Evolutionary conservation across 306 rosid genomes (phyloP).

Genomic region (Geum urbanum): DNA sequence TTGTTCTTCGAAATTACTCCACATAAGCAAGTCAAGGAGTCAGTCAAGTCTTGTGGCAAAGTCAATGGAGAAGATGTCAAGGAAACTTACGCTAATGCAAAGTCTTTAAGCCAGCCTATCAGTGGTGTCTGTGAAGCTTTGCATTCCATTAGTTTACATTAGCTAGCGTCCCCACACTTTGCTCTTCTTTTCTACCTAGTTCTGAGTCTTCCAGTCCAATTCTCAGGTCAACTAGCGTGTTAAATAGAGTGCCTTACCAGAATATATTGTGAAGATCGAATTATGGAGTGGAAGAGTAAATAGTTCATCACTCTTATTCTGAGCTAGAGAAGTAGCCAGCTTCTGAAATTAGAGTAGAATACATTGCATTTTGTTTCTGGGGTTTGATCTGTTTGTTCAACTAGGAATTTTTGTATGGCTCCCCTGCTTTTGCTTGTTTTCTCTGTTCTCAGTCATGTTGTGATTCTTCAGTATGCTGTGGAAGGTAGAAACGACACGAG

Average conservation of each 20-base stretch:
- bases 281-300: background rate
- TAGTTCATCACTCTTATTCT: background rate
- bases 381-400: background rate
- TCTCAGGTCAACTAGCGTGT: constrained; percentile 28
- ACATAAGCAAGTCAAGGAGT: too few species aligned
- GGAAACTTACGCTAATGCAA: constrained; percentile 11
- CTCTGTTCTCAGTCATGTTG: constrained; percentile 1
- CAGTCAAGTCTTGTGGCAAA: background rate
- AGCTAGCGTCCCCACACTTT: background rate
- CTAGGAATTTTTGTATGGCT: constrained; percentile 15
- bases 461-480: constrained; percentile 5
- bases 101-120: background rate
- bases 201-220: constrained; percentile 16
- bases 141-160: background rate
- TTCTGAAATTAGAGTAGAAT: too few species aligned
- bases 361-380: background rate
- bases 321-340: background rate
- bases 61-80: constrained; percentile 19
- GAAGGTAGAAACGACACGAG: background rate
- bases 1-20: too few species aligned
- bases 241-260: background rate
- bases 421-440: background rate
- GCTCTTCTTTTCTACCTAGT: background rate
- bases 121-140: background rate
- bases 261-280: background rate